Evolutionary conservation across 1,284 basidiomycete species (phyloP), one percentile per base, ranked within the genome.

Genomic region (Leccinum cinnamomeum): DNA sequence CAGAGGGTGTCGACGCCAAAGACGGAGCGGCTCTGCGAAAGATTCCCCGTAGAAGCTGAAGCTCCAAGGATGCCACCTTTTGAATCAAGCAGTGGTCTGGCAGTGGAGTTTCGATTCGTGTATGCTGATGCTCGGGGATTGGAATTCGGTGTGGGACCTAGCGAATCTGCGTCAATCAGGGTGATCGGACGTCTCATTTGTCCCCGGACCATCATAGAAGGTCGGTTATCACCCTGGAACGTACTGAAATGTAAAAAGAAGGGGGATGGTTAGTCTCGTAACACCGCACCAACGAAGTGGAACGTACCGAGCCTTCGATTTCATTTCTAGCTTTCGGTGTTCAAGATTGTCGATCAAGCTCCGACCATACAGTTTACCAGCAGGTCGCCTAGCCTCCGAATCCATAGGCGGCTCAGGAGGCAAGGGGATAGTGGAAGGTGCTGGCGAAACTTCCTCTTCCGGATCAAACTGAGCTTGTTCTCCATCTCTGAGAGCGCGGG

Each of bases 261-360:
- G 50, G 11, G 60, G 51, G 20, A 20, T 54, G 56, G 55, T 64
- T 33, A 67, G 56, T 58, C 50, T 67, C 41, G 35, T 44, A 64
- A 65, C 56, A 53, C 39, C 30, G 56, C 54, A 54, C 56, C 25
- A 60, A 62, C 12, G 11, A 59, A 28, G 18, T 39, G 7, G 39
- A 35, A 61, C 78, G 66, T 77, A 91, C 91, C 91, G 82, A 75
- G 90, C 85, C 73, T 87, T 92, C 64, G 81, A 82, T 63, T 85
- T 85, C 84, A 93, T 91, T 65, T 86, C 81, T 14, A 84, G 81
- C 70, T 93, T 93, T 57, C 92, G 83, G 23, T 77, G 79, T 72
- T 93, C 90, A 7, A 93, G 79, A 72, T 91, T 87, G 70, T 93
- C 92, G 66, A 93, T 92, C 39, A 93, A 81, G 75, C 89, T 93